Evolutionary conservation across 2,329 filamentous ascomycete species (phyloP).

Genomic region (Cordyceps fumosorosea): DNA sequence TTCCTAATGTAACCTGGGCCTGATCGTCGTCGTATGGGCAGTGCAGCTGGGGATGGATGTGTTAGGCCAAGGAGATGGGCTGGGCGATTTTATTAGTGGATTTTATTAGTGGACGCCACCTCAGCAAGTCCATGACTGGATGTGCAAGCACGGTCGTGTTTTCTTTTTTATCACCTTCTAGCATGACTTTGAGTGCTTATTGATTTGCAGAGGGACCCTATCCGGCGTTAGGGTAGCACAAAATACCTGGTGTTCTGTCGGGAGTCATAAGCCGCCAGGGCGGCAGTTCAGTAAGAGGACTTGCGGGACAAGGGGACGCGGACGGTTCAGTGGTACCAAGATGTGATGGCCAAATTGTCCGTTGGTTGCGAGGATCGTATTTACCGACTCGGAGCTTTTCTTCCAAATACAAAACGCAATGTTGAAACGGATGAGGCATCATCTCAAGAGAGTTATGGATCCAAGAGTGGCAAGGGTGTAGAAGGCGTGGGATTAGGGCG

Average conservation of each 20-base stretch:
- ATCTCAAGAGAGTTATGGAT: neutral
- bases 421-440: neutral
- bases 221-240: neutral
- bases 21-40: neutral
- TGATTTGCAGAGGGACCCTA: neutral
- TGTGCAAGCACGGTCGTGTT: conserved; percentile 1
- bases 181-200: neutral
- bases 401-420: neutral
- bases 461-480: neutral
- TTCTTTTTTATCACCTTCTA: conserved; percentile 2
- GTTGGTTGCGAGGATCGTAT: too few relatives aligned
- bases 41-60: neutral
- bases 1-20: too few relatives aligned
- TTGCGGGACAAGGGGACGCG: too few relatives aligned
- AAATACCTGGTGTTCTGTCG: neutral
- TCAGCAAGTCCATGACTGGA: neutral
- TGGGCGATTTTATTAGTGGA: neutral
- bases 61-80: neutral
- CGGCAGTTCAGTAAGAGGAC: neutral
- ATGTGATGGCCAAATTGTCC: neutral
- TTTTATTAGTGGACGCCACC: conserved; percentile 2
- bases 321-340: neutral
- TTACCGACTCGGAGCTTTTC: neutral
- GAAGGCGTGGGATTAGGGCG: neutral
- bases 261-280: neutral